These are phyloP conservation scores for Alternaria conjuncta DNA, from an alignment of 2,329 filamentous ascomycete species.

Conservation along the genomic window DNA sequence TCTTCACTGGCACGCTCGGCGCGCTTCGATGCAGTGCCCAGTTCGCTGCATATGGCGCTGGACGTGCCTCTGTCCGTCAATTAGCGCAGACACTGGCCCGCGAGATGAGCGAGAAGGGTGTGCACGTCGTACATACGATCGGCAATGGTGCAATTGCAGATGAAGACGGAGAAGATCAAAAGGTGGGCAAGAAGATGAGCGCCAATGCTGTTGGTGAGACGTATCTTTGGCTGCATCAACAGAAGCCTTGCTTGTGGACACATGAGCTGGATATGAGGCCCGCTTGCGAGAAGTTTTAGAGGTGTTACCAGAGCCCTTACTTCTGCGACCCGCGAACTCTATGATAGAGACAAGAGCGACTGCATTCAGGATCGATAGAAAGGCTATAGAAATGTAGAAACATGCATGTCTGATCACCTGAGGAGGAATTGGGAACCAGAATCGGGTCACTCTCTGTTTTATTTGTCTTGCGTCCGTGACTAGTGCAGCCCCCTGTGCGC, in stretches of 20 bases:
- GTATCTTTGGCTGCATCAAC: conserved; percentile 60
- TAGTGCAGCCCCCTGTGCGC: neutral
- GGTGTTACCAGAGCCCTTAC: neutral
- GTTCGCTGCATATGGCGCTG: conserved; percentile 63
- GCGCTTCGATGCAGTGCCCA: conserved; percentile 61
- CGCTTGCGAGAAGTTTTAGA: conserved; percentile 57
- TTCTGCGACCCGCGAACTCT: neutral
- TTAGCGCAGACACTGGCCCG: conserved; percentile 63
- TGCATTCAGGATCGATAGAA: neutral
- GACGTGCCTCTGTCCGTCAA: conserved; percentile 60
- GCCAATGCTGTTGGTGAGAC: conserved; percentile 64
- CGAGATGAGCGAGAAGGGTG: conserved; percentile 63
- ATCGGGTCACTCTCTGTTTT: neutral
- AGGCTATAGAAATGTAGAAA: neutral
- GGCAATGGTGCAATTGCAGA: conserved; percentile 63
- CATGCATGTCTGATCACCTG: neutral
- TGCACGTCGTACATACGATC: conserved; percentile 67
- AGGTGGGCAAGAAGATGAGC: conserved; percentile 62
- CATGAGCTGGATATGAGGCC: conserved; percentile 61
- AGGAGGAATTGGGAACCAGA: neutral
- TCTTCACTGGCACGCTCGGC: conserved; percentile 57
- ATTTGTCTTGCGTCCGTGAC: neutral
- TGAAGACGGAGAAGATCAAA: conserved; percentile 56
- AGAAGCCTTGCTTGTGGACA: conserved; percentile 59
- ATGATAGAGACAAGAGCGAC: neutral